A percentile compares a stretch with the other conserved stretches of the same genome.
Conservation (phyloP, 1,139 yeast species). For the Taphrina sp. region DNA sequence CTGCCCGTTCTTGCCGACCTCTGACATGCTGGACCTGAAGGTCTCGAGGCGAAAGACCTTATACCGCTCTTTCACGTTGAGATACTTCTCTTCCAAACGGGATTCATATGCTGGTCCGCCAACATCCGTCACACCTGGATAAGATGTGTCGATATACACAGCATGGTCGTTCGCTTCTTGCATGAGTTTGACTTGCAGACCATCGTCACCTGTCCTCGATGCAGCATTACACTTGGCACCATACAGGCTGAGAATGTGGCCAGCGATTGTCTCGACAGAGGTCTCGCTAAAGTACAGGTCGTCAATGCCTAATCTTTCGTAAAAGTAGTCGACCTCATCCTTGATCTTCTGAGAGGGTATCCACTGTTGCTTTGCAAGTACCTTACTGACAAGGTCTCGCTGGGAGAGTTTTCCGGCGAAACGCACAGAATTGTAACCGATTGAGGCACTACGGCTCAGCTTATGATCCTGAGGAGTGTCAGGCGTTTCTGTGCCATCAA, state of each 20-base stretch:
- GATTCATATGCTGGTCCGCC: conserved; percentile 54
- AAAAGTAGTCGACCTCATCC: conserved; percentile 47
- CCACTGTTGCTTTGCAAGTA: conserved; percentile 22
- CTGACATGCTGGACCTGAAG: conserved; percentile 66
- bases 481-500: conserved; percentile 27
- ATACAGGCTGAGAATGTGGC: conserved; percentile 79
- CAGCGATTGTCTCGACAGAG: conserved; percentile 72
- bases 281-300: conserved; percentile 87
- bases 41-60: conserved; percentile 73
- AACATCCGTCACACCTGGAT: conserved; percentile 46
- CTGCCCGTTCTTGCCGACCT: conserved; percentile 50
- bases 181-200: conserved; percentile 67
- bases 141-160: conserved; percentile 77
- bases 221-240: conserved; percentile 91
- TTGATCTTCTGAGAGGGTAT: conserved; percentile 29
- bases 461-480: conserved; percentile 24
- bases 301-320: conserved; percentile 81
- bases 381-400: conserved; percentile 15
- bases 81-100: conserved; percentile 75
- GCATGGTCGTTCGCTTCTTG: conserved; percentile 83
- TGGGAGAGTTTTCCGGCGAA: conserved; percentile 30
- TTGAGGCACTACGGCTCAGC: conserved; percentile 17
- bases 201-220: conserved; percentile 52
- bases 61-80: conserved; percentile 56
- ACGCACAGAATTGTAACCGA: conserved; percentile 12